Conservation (phyloP, 139 green algal species). For the Volvox africanus region DNA sequence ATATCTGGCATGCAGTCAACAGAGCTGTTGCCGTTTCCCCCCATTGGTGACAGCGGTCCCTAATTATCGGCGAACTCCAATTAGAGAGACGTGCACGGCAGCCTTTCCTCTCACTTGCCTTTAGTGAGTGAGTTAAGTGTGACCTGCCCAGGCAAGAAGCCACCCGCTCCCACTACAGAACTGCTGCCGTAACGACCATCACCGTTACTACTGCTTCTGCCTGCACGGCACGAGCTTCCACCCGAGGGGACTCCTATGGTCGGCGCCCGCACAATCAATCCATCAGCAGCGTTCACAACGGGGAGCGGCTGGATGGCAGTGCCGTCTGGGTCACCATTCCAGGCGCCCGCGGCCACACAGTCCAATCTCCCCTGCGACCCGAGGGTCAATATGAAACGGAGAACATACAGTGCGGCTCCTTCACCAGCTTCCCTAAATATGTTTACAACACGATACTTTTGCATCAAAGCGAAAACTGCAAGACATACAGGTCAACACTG, state of each 20-base stretch:
- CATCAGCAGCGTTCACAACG: not conserved
- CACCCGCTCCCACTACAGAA: not conserved
- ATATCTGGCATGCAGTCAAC: not conserved
- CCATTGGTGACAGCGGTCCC: not conserved
- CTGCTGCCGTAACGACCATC: not conserved
- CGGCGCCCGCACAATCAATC: not conserved
- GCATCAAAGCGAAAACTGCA: too few relatives aligned
- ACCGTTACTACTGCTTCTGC: not conserved
- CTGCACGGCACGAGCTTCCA: too few relatives aligned
- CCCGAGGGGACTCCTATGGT: not conserved
- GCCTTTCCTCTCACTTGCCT: not conserved
- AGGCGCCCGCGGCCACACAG: not conserved
- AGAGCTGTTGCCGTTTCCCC: not conserved
- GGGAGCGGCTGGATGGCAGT: not conserved
- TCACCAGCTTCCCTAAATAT: too few relatives aligned
- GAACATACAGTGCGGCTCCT: too few relatives aligned
- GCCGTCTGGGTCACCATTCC: not conserved
- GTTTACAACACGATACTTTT: too few relatives aligned
- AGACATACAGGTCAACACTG: too few relatives aligned
- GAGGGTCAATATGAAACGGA: too few relatives aligned
- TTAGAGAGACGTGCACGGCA: too few relatives aligned
- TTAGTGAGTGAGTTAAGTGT: not conserved
- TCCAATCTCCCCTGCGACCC: conserved; percentile 16
- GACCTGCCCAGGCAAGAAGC: conserved; percentile 15
- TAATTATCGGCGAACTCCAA: too few relatives aligned